Evolutionary conservation across 2,329 filamentous ascomycete genomes (phyloP).

Genomic region (Teratosphaeria gauchensis): DNA sequence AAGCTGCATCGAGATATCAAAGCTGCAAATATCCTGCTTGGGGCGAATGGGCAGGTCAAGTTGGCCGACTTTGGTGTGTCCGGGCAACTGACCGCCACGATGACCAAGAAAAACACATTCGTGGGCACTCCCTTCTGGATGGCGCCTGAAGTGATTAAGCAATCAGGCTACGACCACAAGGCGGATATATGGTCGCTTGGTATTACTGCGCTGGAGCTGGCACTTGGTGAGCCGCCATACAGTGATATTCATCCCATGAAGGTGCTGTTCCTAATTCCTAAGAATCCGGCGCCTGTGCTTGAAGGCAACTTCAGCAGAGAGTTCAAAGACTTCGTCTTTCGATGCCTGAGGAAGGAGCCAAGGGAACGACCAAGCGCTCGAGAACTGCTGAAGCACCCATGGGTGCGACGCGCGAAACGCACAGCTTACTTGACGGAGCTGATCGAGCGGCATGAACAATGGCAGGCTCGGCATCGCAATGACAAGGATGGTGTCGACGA

Average conservation of each 20-base stretch:
- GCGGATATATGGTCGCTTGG: conserved; percentile 96
- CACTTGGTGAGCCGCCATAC: conserved; percentile 86
- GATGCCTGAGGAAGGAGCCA: conserved; percentile 81
- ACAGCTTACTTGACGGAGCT: conserved; percentile 94
- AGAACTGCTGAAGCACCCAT: conserved; percentile 80
- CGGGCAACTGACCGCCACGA: conserved; percentile 88
- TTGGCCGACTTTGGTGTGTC: conserved; percentile 95
- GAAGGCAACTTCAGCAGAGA: conserved; percentile 38
- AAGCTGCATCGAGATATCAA: conserved; percentile 97
- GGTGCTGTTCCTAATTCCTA: conserved; percentile 90
- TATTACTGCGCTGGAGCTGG: conserved; percentile 86
- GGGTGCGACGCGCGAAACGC: conserved; percentile 84
- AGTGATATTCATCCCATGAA: conserved; percentile 98
- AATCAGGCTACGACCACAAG: conserved; percentile 95
- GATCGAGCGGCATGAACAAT: conserved; percentile 82
- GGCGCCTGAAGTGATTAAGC: conserved; percentile 97
- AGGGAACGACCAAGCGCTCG: conserved; percentile 77
- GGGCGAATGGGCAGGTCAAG: conserved; percentile 89
- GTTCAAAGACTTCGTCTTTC: conserved; percentile 43
- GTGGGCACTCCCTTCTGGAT: conserved; percentile 99
- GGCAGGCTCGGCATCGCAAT: conserved; percentile 70
- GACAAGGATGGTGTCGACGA: conserved; percentile 53
- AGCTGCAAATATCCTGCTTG: conserved; percentile 89
- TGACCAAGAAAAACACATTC: conserved; percentile 99
- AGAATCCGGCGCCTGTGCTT: conserved; percentile 76